These are phyloP conservation scores for Sporisorium exsertum DNA, from an alignment of 1,284 basidiomycete genomes.

Conservation along the genomic window DNA sequence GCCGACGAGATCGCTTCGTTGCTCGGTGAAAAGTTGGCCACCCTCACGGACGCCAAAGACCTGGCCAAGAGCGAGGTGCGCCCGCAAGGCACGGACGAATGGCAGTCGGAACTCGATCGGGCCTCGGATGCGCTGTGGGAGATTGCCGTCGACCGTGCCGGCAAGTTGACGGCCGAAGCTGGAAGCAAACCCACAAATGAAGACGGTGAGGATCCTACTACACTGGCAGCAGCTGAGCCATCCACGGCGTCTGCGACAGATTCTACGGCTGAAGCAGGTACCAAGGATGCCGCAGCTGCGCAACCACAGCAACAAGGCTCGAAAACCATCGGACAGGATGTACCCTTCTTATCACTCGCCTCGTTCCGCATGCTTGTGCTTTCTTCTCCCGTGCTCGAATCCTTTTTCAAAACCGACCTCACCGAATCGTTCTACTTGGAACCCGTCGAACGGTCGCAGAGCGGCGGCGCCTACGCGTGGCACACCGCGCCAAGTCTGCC, in stretches of 20 bases:
- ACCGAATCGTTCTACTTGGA: conserved; percentile 61
- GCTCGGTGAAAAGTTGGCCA: conserved; percentile 42
- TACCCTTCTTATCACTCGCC: conserved; percentile 65
- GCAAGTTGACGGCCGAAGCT: conserved; percentile 43
- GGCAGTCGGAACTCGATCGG: conserved; percentile 61
- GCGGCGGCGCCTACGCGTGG: conserved; percentile 65
- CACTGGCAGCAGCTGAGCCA: neutral
- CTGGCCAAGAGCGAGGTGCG: conserved; percentile 35
- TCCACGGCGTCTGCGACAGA: conserved; percentile 6
- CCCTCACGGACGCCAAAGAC: conserved; percentile 29
- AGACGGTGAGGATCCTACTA: conserved; percentile 38
- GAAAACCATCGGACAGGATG: conserved; percentile 51
- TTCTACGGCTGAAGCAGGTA: conserved; percentile 5
- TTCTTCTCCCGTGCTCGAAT: conserved; percentile 62
- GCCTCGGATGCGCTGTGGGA: conserved; percentile 64
- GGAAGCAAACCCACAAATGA: conserved; percentile 16
- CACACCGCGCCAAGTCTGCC: conserved; percentile 61
- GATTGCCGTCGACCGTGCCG: conserved; percentile 61
- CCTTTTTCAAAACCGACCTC: conserved; percentile 67
- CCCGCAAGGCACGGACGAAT: conserved; percentile 32
- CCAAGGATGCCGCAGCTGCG: conserved; percentile 12
- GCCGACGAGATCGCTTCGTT: conserved; percentile 52
- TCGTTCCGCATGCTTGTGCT: conserved; percentile 65
- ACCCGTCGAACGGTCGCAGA: conserved; percentile 59
- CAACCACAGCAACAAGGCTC: conserved; percentile 8